Conservation (phyloP, 108 stramenopile genomes). For the Thalassiosira profunda region DNA sequence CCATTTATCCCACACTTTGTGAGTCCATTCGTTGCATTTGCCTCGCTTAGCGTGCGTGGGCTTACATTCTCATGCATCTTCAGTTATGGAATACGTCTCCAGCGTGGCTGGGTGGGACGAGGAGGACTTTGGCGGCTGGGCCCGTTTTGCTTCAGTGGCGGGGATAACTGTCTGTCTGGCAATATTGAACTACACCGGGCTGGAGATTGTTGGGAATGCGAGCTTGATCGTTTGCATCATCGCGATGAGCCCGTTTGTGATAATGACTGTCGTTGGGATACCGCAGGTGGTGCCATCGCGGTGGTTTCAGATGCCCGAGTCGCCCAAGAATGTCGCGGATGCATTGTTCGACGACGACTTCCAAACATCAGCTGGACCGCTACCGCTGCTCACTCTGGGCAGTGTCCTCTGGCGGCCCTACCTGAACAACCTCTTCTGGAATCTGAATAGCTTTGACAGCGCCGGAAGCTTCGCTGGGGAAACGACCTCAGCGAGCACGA, state of each 20-base stretch:
- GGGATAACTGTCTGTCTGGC: constrained; percentile 66
- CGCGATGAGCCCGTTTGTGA: constrained; percentile 92
- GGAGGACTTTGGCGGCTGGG: constrained; percentile 18
- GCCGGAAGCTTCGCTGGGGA: constrained; percentile 91
- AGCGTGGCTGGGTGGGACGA: constrained; percentile 10
- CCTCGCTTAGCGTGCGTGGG: no score
- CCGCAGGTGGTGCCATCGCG: constrained; percentile 73
- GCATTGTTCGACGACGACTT: constrained; percentile 55
- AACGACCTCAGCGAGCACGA: constrained; percentile 72
- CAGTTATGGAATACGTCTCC: constrained; percentile 42
- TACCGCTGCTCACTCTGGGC: constrained; percentile 47
- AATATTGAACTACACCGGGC: constrained; percentile 88
- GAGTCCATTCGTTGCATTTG: no score
- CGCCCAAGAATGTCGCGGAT: constrained; percentile 11
- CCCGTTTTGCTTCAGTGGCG: constrained; percentile 56
- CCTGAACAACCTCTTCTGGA: constrained; percentile 97
- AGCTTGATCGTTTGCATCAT: constrained; percentile 83
- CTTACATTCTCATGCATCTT: no score
- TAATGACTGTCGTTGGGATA: constrained; percentile 76
- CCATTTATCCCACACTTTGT: constrained; percentile 49
- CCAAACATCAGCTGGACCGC: constrained; percentile 39
- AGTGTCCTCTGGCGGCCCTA: constrained; percentile 91
- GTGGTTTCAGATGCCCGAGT: constrained; percentile 85
- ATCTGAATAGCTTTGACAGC: constrained; percentile 92
- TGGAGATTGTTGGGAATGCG: constrained; percentile 87